phyloP scores from a whole-genome alignment of 1,284 basidiomycete species.

The Boletus semigastroideus region DNA sequence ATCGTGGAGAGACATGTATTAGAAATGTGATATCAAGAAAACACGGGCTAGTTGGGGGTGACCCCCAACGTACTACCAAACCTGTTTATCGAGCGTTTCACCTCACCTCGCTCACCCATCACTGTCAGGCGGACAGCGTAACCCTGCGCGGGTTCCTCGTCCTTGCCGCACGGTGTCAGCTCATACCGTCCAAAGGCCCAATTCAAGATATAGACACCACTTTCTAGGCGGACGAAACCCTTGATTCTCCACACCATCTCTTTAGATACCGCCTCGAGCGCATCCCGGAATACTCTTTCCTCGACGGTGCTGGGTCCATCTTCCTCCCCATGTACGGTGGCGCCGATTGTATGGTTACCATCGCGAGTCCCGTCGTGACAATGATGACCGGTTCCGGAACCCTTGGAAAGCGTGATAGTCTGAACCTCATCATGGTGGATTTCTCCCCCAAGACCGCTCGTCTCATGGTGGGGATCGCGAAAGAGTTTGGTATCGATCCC shows the following conservation, averaged over 20 bases:
- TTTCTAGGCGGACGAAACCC: conserved; percentile 68
- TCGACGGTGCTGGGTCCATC: conserved; percentile 16
- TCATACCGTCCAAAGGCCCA: conserved; percentile 90
- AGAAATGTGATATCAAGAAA: conserved; percentile 12
- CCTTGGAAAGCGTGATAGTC: conserved; percentile 62
- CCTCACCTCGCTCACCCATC: conserved; percentile 87
- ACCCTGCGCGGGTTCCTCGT: conserved; percentile 36
- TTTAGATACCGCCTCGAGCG: conserved; percentile 58
- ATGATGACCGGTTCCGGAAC: conserved; percentile 32
- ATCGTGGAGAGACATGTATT: conserved; percentile 33
- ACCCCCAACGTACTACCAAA: conserved; percentile 54
- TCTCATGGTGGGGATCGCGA: conserved; percentile 27
- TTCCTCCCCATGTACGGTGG: background rate
- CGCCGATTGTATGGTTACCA: conserved; percentile 5
- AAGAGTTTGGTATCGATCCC: conserved; percentile 82
- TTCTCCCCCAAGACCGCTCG: background rate
- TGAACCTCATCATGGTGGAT: conserved; percentile 81
- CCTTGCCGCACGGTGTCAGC: conserved; percentile 44
- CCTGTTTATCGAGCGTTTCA: conserved; percentile 55
- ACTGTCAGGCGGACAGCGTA: conserved; percentile 64
- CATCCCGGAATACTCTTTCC: conserved; percentile 39
- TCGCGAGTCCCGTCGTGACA: conserved; percentile 28
- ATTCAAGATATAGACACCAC: conserved; percentile 67
- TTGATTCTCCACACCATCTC: conserved; percentile 79
- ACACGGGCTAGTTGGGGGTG: conserved; percentile 1